Percentiles rank a stretch among this genome's conserved stretches.
Conservation (phyloP, 352 stramenopile species). For the Phytophthora cryptogea region DNA sequence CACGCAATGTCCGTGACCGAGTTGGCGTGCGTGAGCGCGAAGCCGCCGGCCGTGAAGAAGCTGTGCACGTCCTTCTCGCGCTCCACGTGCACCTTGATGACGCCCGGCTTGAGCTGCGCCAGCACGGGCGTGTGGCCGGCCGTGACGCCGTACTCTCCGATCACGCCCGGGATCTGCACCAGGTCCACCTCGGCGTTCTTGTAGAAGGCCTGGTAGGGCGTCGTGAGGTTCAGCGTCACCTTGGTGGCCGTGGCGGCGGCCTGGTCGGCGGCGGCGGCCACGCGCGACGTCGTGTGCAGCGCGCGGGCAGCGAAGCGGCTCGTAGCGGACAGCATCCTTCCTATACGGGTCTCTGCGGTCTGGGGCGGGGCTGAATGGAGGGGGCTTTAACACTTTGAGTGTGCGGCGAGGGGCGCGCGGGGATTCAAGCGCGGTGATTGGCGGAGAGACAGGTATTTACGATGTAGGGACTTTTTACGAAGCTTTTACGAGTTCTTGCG, state of each 20-base stretch:
- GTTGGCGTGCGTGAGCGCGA: conserved; percentile 96
- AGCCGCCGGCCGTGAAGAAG: conserved; percentile 98
- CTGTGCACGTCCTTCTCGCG: conserved; percentile 91
- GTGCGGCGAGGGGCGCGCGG: conserved; percentile 19
- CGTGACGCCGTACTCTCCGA: conserved; percentile 98
- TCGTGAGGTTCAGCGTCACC: conserved; percentile 86
- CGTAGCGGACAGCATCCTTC: conserved; percentile 57
- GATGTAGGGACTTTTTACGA: no score
- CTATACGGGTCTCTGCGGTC: neutral
- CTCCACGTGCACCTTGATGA: conserved; percentile 90
- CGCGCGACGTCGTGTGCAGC: conserved; percentile 65
- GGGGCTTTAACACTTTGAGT: conserved; percentile 29
- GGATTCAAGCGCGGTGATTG: conserved; percentile 18
- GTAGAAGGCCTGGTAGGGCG: conserved; percentile 85
- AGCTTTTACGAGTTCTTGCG: no score
- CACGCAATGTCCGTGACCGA: conserved; percentile 95
- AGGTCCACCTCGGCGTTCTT: conserved; percentile 85
- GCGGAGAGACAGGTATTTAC: conserved; percentile 23
- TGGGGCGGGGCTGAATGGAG: neutral
- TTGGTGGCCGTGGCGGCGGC: conserved; percentile 65
- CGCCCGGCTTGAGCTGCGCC: conserved; percentile 96
- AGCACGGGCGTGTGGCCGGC: conserved; percentile 97
- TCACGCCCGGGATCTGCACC: conserved; percentile 94
- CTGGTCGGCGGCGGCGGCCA: conserved; percentile 57
- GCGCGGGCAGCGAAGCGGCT: conserved; percentile 56